Percentiles rank a stretch among this genome's conserved stretches.
These are phyloP conservation scores for Lathyrus oleraceus DNA, from an alignment of 306 rosid genomes.

Conservation along the genomic window DNA sequence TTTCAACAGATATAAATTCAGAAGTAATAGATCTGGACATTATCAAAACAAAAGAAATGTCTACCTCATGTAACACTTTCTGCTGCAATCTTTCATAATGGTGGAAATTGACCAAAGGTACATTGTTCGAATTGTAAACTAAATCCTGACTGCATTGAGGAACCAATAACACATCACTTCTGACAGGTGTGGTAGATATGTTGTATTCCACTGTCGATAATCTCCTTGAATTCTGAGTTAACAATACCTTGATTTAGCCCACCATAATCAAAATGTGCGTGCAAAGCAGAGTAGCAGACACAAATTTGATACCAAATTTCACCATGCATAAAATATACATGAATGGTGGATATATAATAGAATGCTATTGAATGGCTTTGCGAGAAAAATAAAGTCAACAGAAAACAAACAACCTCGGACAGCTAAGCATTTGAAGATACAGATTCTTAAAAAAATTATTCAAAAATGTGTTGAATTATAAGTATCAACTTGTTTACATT, in stretches of 20 bases:
- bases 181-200: constrained; percentile 46
- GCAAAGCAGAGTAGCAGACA: background rate
- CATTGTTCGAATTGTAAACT: constrained; percentile 56
- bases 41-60: constrained; percentile 25
- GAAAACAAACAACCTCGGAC: constrained; percentile 16
- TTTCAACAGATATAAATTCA: background rate
- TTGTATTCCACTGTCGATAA: constrained; percentile 45
- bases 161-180: constrained; percentile 62
- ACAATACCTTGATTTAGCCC: constrained; percentile 35
- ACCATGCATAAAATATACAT: constrained; percentile 23
- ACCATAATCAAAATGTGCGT: constrained; percentile 3
- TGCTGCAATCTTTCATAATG: constrained; percentile 70
- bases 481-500: too few species aligned
- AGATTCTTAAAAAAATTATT: background rate
- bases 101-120: constrained; percentile 80
- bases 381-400: constrained; percentile 22
- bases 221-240: constrained; percentile 56
- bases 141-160: constrained; percentile 51
- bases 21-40: background rate
- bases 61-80: constrained; percentile 65
- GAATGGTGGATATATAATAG: constrained; percentile 16
- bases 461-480: too few species aligned
- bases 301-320: constrained; percentile 16
- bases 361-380: constrained; percentile 25
- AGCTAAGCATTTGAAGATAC: constrained; percentile 27